phyloP scores from a whole-genome alignment of 805 yeast genomes.

The Metschnikowia arizonensis region DNA sequence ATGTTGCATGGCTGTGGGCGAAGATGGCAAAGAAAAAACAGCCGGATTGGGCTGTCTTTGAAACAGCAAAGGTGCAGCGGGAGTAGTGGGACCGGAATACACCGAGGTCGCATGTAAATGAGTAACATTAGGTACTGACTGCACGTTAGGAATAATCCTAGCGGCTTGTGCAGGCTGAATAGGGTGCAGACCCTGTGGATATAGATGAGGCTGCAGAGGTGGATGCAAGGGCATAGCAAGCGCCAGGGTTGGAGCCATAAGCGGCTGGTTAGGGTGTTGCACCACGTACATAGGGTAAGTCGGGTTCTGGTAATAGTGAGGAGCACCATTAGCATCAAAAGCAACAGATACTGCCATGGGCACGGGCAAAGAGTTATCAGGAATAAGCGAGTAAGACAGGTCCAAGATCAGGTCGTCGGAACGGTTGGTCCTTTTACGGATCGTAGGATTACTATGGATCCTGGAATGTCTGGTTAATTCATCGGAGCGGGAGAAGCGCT shows the following conservation, averaged over 20 bases:
- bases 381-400: slow-evolving; percentile 8
- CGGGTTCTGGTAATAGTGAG: slow-evolving; percentile 25
- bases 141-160: slow-evolving; percentile 5
- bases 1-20: slow-evolving; percentile 22
- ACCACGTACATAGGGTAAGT: slow-evolving; percentile 38
- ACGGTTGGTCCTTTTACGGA: slow-evolving; percentile 14
- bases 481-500: slow-evolving; percentile 75
- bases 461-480: slow-evolving; percentile 83
- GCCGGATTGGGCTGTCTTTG: slow-evolving; percentile 18
- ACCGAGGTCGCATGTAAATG: slow-evolving; percentile 2
- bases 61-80: not conserved
- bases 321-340: slow-evolving; percentile 30
- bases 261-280: slow-evolving; percentile 16
- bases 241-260: slow-evolving; percentile 10
- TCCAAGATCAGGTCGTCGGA: slow-evolving; percentile 8
- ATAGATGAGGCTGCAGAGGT: not conserved
- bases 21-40: slow-evolving; percentile 28
- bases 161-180: slow-evolving; percentile 2
- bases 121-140: slow-evolving; percentile 11
- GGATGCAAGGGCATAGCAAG: slow-evolving; percentile 11
- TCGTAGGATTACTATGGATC: slow-evolving; percentile 61
- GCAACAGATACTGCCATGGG: slow-evolving; percentile 26
- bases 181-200: slow-evolving; percentile 3
- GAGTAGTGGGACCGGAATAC: not conserved
- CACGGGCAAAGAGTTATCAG: slow-evolving; percentile 8